phyloP scores from a whole-genome alignment of 306 rosid species.

The Citrullus mucosospermus region DNA sequence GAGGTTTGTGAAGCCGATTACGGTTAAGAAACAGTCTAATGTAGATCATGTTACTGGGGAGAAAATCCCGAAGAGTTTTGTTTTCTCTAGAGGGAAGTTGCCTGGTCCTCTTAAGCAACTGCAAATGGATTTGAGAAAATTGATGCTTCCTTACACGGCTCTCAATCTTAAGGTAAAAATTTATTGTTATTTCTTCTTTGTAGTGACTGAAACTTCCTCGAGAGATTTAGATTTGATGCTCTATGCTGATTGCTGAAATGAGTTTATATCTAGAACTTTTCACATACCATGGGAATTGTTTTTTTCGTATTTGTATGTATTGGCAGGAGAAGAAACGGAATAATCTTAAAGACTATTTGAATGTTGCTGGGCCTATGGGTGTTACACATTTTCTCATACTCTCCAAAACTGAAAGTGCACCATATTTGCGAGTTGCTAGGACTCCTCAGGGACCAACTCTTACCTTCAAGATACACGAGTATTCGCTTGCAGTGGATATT shows the following conservation, averaged over 20 bases:
- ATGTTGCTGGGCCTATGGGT: constrained; percentile 95
- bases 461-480: constrained; percentile 63
- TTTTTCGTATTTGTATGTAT: background rate
- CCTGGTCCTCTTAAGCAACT: constrained; percentile 79
- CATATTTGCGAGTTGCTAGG: constrained; percentile 79
- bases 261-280: background rate
- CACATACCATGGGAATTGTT: background rate
- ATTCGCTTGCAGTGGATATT: constrained; percentile 72
- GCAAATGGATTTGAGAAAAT: constrained; percentile 78
- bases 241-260: background rate
- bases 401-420: constrained; percentile 64
- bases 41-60: constrained; percentile 88
- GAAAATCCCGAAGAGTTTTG: constrained; percentile 87
- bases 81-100: constrained; percentile 66
- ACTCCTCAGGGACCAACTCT: constrained; percentile 97
- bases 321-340: constrained; percentile 85
- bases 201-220: background rate
- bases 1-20: constrained; percentile 42
- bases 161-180: constrained; percentile 50
- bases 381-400: constrained; percentile 88
- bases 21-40: constrained; percentile 33
- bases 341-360: constrained; percentile 71
- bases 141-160: constrained; percentile 86
- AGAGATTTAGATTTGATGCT: background rate
- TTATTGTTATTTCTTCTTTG: background rate